Evolutionary conservation across 2,329 filamentous ascomycete species (phyloP).

Genomic region (Didymellaceae sp.): DNA sequence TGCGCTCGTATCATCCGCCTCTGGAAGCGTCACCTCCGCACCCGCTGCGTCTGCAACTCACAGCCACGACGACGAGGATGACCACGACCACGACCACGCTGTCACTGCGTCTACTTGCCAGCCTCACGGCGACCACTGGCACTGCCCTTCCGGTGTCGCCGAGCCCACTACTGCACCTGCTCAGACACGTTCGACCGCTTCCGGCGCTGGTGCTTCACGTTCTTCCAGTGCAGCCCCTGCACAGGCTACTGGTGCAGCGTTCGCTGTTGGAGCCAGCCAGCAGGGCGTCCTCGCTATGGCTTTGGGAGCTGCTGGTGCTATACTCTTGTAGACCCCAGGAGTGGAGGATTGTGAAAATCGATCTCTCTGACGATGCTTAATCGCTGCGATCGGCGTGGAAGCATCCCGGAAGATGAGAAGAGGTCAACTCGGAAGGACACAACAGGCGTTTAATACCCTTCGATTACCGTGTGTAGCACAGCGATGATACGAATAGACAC

Average conservation of each 20-base stretch:
- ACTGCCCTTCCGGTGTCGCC: slow-evolving; percentile 35
- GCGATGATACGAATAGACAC: too few species aligned
- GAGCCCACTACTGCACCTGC: slow-evolving; percentile 31
- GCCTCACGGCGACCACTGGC: slow-evolving; percentile 37
- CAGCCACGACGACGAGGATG: slow-evolving; percentile 23
- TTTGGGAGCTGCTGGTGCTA: slow-evolving; percentile 17
- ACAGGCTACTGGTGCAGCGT: slow-evolving; percentile 13
- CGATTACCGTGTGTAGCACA: too few species aligned
- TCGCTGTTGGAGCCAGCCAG: background rate
- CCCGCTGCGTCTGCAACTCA: slow-evolving; percentile 19
- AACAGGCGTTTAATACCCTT: too few species aligned
- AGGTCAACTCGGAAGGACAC: too few species aligned
- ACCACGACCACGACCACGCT: slow-evolving; percentile 32
- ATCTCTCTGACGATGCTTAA: too few species aligned
- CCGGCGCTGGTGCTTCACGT: slow-evolving; percentile 6
- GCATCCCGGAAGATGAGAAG: background rate
- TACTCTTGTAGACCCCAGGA: slow-evolving; percentile 11
- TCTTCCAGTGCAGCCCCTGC: slow-evolving; percentile 15
- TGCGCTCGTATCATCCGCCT: background rate
- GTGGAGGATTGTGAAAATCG: background rate
- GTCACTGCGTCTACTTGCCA: slow-evolving; percentile 37
- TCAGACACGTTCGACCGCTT: slow-evolving; percentile 9
- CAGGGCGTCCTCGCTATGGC: slow-evolving; percentile 9
- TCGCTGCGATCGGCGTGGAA: too few species aligned
- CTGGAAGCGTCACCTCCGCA: slow-evolving; percentile 10